Evolutionary conservation across 1,284 basidiomycete species (phyloP).

Genomic region (Vanrija sp.): DNA sequence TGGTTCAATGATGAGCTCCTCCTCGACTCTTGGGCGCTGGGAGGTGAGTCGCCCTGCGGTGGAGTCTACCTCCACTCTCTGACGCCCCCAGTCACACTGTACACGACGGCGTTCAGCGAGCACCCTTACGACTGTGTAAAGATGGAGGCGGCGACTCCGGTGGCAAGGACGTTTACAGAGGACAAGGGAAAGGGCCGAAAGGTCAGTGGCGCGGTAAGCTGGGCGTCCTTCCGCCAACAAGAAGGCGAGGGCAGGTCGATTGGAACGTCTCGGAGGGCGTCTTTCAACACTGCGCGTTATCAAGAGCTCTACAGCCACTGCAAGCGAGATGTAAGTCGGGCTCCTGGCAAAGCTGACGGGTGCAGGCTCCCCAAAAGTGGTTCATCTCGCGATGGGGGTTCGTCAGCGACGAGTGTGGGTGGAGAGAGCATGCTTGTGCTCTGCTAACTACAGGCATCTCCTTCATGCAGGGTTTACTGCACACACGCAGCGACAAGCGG

Average conservation of each 20-base stretch:
- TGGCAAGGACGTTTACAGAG: no score
- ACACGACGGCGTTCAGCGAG: not conserved
- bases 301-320: no score
- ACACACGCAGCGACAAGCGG: not conserved
- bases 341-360: not conserved
- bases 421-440: not conserved
- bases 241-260: not conserved
- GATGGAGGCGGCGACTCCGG: no score
- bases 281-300: no score
- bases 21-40: conserved; percentile 25
- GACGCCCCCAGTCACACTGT: conserved; percentile 10
- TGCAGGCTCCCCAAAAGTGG: not conserved
- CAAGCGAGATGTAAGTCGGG: no score
- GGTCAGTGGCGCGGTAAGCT: no score
- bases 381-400: not conserved
- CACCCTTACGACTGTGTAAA: conserved; percentile 18
- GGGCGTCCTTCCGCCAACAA: not conserved
- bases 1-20: conserved; percentile 21
- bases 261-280: not conserved
- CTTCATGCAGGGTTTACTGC: conserved; percentile 7
- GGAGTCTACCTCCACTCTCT: not conserved
- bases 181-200: no score
- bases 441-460: not conserved
- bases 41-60: conserved; percentile 23
- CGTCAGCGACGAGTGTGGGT: not conserved